A percentile compares a stretch with the other conserved stretches of the same genome.
Conservation (phyloP, 1,139 yeast genomes). For the Pichia sp. region DNA sequence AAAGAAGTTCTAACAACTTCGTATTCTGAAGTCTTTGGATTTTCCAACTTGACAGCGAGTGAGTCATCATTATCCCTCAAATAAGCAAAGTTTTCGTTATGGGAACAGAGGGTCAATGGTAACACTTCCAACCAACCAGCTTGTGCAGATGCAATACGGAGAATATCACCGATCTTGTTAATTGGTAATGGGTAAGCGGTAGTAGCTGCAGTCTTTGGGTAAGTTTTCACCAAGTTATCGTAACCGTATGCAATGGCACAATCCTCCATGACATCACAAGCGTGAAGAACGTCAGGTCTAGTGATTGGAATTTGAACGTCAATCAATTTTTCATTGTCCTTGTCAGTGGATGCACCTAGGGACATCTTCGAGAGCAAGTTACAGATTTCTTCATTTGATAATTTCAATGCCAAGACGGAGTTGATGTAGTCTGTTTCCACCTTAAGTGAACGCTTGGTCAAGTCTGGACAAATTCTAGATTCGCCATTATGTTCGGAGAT, state of each 20-base stretch:
- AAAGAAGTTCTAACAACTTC: slow-evolving; percentile 96
- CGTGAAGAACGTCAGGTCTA: slow-evolving; percentile 92
- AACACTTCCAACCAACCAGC: slow-evolving; percentile 95
- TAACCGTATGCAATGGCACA: slow-evolving; percentile 96
- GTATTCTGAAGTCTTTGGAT: slow-evolving; percentile 94
- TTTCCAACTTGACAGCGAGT: slow-evolving; percentile 81
- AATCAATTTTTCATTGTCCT: slow-evolving; percentile 42
- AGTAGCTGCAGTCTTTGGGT: slow-evolving; percentile 72
- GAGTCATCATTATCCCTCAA: slow-evolving; percentile 71
- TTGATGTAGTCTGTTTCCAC: slow-evolving; percentile 86
- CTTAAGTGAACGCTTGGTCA: slow-evolving; percentile 57
- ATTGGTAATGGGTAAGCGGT: slow-evolving; percentile 86
- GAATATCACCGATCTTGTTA: slow-evolving; percentile 84
- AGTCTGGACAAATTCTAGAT: slow-evolving; percentile 69
- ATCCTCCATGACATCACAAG: slow-evolving; percentile 98
- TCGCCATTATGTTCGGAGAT: slow-evolving; percentile 77
- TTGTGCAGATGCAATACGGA: slow-evolving; percentile 87
- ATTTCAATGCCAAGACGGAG: slow-evolving; percentile 79
- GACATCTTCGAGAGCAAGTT: slow-evolving; percentile 76
- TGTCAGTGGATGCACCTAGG: slow-evolving; percentile 52
- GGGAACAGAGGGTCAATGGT: slow-evolving; percentile 93
- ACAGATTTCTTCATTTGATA: slow-evolving; percentile 61
- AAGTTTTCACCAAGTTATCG: slow-evolving; percentile 77
- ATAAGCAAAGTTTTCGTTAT: slow-evolving; percentile 91
- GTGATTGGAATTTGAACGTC: slow-evolving; percentile 84